Base-by-base conservation (phyloP, 2,329 filamentous ascomycete species). In the Cladophialophora psammophila region DNA sequence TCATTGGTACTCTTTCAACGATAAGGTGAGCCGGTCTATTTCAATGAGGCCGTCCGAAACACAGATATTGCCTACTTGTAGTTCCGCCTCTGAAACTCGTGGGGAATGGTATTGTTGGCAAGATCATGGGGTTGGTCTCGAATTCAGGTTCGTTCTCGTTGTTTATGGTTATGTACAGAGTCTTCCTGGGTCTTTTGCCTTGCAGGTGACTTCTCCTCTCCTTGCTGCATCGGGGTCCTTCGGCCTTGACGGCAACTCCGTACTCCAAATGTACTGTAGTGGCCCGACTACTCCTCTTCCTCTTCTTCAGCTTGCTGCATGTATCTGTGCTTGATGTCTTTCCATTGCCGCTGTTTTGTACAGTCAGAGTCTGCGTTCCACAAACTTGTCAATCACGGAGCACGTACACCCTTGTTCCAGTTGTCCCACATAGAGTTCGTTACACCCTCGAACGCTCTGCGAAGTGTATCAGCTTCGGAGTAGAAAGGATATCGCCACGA, bases 251-350 rank as follows among this genome's bases (percentile, higher is more conserved):
- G 34, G 26, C 12, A 62, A 53, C 54, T 40, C 52, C 48, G n/a
- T 45, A 15, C 62, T 52, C 42, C 58, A 40, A 42, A 15, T 50
- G 13, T 35, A 6, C 18, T 10, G 45, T 20, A 35, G 18, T 35
- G 56, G 15, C 78, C 77, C 50, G 54, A 45, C 57, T 50, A 55
- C 71, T 80, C 76, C 50, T 80, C 81, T 67, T 90, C 89, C 71
- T 90, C 87, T 72, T 89, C 89, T 72, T 91, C 89, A 64, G 84
- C 87, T 67, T 85, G 85, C 82, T 91, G 83, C 76, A 96, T 81
- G 82, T 97, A 99, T 82, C 87, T 90, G 81, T 90, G 84, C 84
- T 96, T 94, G 85, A 99, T 97, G 81, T 99, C 95, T 88, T 97
- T 97, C 95, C 95, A 98, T 96, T 97, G 94, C 78, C 94, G 93